phyloP scores from a whole-genome alignment of 371 early-diverging fungal species.

The Mortierella sp. region DNA sequence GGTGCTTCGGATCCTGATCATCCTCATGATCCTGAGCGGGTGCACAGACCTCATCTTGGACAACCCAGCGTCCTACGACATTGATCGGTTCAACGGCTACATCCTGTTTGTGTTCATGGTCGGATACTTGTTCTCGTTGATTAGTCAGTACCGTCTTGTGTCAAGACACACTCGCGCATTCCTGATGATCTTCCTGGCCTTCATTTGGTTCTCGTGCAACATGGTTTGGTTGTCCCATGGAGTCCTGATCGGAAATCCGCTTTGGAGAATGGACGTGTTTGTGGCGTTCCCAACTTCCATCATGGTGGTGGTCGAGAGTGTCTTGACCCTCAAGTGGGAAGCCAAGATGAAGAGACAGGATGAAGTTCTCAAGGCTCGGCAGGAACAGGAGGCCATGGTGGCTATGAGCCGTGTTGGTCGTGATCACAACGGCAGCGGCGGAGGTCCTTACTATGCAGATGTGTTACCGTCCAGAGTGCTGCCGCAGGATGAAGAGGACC shows the following conservation, averaged over 20 bases:
- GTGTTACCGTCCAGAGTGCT: conserved; percentile 1
- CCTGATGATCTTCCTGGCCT: conserved; percentile 13
- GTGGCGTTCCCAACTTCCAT: conserved; percentile 12
- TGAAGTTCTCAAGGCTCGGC: conserved; percentile 1
- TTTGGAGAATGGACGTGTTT: neutral
- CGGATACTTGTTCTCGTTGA: conserved; percentile 5
- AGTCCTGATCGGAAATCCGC: neutral
- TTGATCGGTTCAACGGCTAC: conserved; percentile 11
- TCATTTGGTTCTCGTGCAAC: conserved; percentile 14
- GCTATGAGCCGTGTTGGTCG: neutral
- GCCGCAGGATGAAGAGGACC: conserved; percentile 16
- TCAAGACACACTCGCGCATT: neutral
- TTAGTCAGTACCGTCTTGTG: conserved; percentile 4
- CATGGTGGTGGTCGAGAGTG: conserved; percentile 9
- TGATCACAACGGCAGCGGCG: neutral
- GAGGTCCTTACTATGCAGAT: neutral
- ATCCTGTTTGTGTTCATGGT: conserved; percentile 5
- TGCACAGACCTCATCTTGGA: neutral
- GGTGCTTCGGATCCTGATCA: neutral
- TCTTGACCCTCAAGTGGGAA: conserved; percentile 14
- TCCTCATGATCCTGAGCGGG: conserved; percentile 1
- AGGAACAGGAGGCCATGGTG: neutral
- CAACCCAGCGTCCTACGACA: neutral
- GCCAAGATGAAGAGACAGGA: conserved; percentile 2
- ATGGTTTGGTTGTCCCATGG: neutral